phyloP scores from a whole-genome alignment of 192 early-diverging fungal genomes.

The Rhizophagus clarus region DNA sequence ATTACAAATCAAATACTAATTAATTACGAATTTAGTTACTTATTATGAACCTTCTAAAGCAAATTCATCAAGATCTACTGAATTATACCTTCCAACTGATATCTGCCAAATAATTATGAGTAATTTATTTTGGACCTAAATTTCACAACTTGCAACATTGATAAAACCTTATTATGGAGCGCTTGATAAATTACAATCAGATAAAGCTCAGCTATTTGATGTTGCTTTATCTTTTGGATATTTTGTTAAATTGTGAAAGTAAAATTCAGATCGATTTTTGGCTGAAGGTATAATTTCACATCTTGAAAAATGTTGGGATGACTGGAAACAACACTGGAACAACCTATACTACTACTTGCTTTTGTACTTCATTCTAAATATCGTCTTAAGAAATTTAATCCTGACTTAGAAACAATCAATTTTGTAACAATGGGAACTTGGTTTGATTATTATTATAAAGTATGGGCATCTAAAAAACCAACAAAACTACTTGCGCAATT shows the following conservation, averaged over 20 bases:
- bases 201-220: constrained; percentile 10
- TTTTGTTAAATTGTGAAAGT: background rate
- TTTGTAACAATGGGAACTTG: background rate
- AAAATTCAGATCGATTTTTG: background rate
- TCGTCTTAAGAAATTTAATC: background rate
- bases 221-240: no score
- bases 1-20: no score
- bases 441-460: constrained; percentile 22
- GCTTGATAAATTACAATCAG: background rate
- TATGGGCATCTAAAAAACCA: background rate
- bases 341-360: constrained; percentile 6
- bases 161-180: constrained; percentile 5
- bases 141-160: background rate
- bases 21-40: background rate
- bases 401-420: constrained; percentile 1
- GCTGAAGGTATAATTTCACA: background rate
- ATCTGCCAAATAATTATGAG: background rate
- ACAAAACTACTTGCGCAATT: background rate
- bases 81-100: background rate
- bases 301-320: background rate
- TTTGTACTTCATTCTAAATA: constrained; percentile 16
- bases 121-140: background rate
- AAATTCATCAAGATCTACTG: background rate
- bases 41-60: background rate
- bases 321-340: no score